Evolutionary conservation across 2,329 filamentous ascomycete genomes (phyloP).

Genomic region (Ceratocystis albifundus): DNA sequence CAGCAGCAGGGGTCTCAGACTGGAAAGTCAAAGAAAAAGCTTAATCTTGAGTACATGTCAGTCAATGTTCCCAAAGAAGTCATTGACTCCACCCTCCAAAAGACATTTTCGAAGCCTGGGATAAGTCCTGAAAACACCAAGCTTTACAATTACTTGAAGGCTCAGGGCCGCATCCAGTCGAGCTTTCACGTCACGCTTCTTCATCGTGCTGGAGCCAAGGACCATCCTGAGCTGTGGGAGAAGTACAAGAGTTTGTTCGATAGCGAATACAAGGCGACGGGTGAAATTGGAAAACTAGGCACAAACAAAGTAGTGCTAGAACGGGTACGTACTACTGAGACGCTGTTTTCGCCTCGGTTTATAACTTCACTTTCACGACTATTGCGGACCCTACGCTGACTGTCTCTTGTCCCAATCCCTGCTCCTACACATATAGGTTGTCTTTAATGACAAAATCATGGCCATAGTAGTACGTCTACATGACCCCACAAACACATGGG

Average conservation of each 20-base stretch:
- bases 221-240: constrained; percentile 62
- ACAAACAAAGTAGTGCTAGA: constrained; percentile 53
- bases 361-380: neutral
- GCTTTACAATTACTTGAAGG: constrained; percentile 66
- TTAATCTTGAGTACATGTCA: constrained; percentile 46
- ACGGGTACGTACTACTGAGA: constrained; percentile 34
- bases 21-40: constrained; percentile 35
- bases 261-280: constrained; percentile 31
- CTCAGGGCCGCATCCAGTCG: constrained; percentile 63
- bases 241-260: constrained; percentile 53
- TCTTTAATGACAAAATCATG: constrained; percentile 85
- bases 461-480: constrained; percentile 70
- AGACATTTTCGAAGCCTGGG: constrained; percentile 49
- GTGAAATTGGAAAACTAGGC: constrained; percentile 40
- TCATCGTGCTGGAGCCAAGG: constrained; percentile 54
- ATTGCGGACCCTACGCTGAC: constrained; percentile 5
- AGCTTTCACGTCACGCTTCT: constrained; percentile 91
- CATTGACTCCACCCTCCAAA: constrained; percentile 49
- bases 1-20: constrained; percentile 23
- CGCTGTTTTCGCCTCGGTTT: neutral
- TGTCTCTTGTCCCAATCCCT: neutral
- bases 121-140: constrained; percentile 31
- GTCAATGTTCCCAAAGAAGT: constrained; percentile 37
- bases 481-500: constrained; percentile 46
- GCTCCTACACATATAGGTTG: constrained; percentile 50